Base-by-base conservation (phyloP, 352 stramenopile genomes). In the Pythium scleroteichum region DNA sequence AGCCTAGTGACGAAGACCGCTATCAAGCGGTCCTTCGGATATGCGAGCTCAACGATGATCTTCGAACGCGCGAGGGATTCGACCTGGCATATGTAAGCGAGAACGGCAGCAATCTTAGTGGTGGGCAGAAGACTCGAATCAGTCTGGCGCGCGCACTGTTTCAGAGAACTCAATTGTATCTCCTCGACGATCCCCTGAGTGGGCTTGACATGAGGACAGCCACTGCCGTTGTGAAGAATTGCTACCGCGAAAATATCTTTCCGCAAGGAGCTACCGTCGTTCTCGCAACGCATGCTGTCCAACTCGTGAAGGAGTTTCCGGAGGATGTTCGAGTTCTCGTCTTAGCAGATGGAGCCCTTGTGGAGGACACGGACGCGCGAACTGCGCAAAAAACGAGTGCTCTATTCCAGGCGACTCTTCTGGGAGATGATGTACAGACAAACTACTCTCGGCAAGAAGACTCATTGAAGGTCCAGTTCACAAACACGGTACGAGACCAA, bases 131-230 rank as follows among this genome's bases (percentile, higher is more conserved):
- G 7, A 62, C 88, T 20, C 72, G 90, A 55, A 81, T 97, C 47
- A 90, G 81, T n/a, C 73, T 97, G 2, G 90, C 90, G 9, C 85
- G 90, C 7, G 86, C 84, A 22, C 59, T 96, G 19, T 96, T 95
- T 35, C 75, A 90, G 41, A 66, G 65, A 56, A 64, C 78, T 19
- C 53, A 39, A 9, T 54, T 97, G 13, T 94, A 94, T 32, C 57
- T 97, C n/a, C 55, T 97, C n/a, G 88, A 97, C 50, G 90, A 97
- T 51, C 85, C 87, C 2, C 71, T 97, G 9, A 94, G 81, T 22
- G 85, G 84, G 1, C 64, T 97, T 5, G 90, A 97, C 48, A 55
- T 66, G 2, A 74, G 63, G 13, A 95, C 85, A 14, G 77, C 82
- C 2, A 64, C 68, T 0, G 66, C 72, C 40, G 71, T 93, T 8